Evolutionary conservation across 2,329 filamentous ascomycete genomes (phyloP).

Genomic region (Herpotrichia juniperi): DNA sequence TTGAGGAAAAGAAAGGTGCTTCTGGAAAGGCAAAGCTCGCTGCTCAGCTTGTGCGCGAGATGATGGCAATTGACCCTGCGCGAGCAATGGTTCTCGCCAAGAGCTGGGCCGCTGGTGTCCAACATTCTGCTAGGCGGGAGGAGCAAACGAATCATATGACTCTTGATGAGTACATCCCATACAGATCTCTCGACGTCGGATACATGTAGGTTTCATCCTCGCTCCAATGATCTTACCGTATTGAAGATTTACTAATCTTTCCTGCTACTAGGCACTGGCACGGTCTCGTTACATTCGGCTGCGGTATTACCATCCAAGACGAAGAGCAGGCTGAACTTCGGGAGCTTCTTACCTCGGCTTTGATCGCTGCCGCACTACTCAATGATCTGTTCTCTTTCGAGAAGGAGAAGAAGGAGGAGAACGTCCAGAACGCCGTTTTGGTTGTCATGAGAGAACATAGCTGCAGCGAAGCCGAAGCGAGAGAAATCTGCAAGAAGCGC

Average conservation of each 20-base stretch:
- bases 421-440: slow-evolving; percentile 47
- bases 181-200: slow-evolving; percentile 16
- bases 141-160: slow-evolving; percentile 8
- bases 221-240: not conserved
- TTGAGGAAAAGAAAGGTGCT: not conserved
- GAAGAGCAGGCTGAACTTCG: slow-evolving; percentile 35
- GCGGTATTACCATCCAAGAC: slow-evolving; percentile 45
- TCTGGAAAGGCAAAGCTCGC: slow-evolving; percentile 13
- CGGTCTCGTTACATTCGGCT: slow-evolving; percentile 45
- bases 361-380: slow-evolving; percentile 29
- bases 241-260: not conserved
- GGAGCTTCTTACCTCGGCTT: slow-evolving; percentile 24
- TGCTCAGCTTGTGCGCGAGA: slow-evolving; percentile 17
- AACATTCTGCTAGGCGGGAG: slow-evolving; percentile 12
- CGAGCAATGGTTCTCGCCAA: slow-evolving; percentile 18
- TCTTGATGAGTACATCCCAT: slow-evolving; percentile 22
- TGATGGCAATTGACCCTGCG: slow-evolving; percentile 18
- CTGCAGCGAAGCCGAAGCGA: slow-evolving; percentile 32
- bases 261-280: slow-evolving; percentile 41
- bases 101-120: slow-evolving; percentile 19
- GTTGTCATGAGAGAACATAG: slow-evolving; percentile 45
- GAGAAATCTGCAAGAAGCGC: slow-evolving; percentile 6
- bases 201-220: slow-evolving; percentile 9
- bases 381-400: slow-evolving; percentile 50
- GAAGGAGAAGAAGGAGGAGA: slow-evolving; percentile 13